Evolutionary conservation across 352 stramenopile genomes (phyloP), one percentile per base, ranked within the genome.

Genomic region (Phytophthora megakarya): DNA sequence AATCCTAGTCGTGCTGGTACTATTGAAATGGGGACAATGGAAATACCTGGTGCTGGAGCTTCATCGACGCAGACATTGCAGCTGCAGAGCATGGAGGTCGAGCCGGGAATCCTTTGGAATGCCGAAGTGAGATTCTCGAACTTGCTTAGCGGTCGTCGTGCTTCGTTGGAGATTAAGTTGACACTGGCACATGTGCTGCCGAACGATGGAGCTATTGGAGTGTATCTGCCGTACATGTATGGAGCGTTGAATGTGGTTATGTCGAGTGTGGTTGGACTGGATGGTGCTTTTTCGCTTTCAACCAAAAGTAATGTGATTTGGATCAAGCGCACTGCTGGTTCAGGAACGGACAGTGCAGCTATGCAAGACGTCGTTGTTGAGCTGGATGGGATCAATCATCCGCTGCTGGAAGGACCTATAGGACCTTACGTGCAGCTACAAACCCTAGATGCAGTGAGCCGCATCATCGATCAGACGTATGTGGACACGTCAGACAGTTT

Each of bases 201-300:
- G 0, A 63, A 49, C 13, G 73, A 76, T 26, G 83, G 81, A 22
- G 50, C 61, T 23, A 38, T 90, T 13, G 39, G 72, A 44, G 39
- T 92, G 28, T 67, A 76, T 51, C 47, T 92, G n/a, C 80, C 83
- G 12, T 68, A 54, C 26, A 45, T 84, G n/a, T 92, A 87, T 51
- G 57, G 64, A 3, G 62, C 70, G 0, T 51, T 80, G 6, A 35
- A 44, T 33, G 58, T 61, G 11, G 61, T 51, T 7, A 47, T 85
- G 42, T 65, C 43, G 32, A 65, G 9, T 42, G 37, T 74, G 33
- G 25, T 44, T 21, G 76, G 76, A 10, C 19, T 81, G 19, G 52
- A 78, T 42, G 76, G 76, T 1, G 16, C 56, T 1, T 52, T 73
- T n/a, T 46, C 25, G 9, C 12, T 85, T 15, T 42, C 28, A 3